Evolutionary conservation across 75 land plant species (phyloP).

Genomic region (Ceratopteris richardii): DNA sequence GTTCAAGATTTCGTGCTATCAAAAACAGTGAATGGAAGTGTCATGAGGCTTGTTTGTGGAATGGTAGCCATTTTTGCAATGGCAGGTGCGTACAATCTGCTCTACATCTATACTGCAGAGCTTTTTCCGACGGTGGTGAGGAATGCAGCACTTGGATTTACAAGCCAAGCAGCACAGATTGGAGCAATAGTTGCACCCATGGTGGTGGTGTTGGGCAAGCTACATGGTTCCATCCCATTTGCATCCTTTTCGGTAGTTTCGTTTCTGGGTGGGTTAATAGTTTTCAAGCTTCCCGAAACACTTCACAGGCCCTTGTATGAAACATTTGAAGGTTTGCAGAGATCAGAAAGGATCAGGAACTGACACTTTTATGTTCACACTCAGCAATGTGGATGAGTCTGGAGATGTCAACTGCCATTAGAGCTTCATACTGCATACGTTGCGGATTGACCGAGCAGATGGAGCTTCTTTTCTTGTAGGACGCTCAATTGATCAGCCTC

Average conservation of each 20-base stretch:
- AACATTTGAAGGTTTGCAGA: conserved; percentile 70
- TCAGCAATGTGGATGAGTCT: no score
- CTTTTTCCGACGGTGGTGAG: conserved; percentile 89
- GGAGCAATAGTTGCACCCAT: conserved; percentile 79
- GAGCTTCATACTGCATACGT: no score
- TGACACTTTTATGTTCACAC: background rate
- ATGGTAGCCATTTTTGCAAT: conserved; percentile 78
- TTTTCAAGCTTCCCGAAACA: conserved; percentile 67
- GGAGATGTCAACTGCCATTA: no score
- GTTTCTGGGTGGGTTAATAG: conserved; percentile 45
- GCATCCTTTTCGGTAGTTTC: conserved; percentile 55
- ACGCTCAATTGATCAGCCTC: no score
- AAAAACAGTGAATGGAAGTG: conserved; percentile 11
- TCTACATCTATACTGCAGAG: conserved; percentile 78
- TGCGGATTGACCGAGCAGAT: no score
- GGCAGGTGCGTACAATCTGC: conserved; percentile 80
- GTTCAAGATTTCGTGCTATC: no score
- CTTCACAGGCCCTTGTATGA: conserved; percentile 56
- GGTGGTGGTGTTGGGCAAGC: conserved; percentile 57
- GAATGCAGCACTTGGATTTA: conserved; percentile 77
- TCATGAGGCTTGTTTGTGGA: conserved; percentile 46
- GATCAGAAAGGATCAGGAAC: conserved; percentile 11
- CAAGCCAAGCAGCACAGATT: conserved; percentile 55
- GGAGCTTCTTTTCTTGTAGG: no score
- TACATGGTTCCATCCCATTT: conserved; percentile 41